Conservation (phyloP, 2,329 filamentous ascomycete species). For the Venturia aucupariae region DNA sequence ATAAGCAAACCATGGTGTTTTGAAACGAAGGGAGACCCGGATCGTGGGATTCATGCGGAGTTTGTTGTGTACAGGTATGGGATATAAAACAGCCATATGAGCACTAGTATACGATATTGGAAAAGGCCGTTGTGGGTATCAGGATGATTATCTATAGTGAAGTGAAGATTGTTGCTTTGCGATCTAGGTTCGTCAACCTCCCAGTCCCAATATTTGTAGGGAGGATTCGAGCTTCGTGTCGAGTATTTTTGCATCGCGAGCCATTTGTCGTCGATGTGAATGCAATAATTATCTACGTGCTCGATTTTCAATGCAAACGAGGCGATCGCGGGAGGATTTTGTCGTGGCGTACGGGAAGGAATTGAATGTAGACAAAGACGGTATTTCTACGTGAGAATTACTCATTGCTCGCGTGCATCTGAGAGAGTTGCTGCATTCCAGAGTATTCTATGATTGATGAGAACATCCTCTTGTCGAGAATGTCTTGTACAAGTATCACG, state of each 20-base stretch:
- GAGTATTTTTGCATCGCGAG: neutral
- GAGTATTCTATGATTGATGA: no score
- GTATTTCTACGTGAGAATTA: neutral
- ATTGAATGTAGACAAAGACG: neutral
- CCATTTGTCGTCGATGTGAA: neutral
- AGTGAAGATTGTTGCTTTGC: no score
- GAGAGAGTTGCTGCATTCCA: neutral
- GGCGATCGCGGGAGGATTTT: neutral
- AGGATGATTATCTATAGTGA: no score
- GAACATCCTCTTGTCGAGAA: no score
- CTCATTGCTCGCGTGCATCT: no score
- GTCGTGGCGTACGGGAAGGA: neutral
- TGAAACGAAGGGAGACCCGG: neutral
- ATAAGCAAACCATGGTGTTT: neutral
- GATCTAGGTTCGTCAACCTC: no score
- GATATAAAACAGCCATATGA: no score
- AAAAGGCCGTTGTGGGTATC: no score
- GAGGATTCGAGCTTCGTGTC: neutral
- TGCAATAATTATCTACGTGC: neutral
- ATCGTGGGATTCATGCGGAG: neutral
- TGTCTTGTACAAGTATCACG: no score
- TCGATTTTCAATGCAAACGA: neutral
- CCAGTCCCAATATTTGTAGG: no score
- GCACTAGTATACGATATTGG: no score
- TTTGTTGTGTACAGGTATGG: no score